Conservation (phyloP, 129 eudicot species). For the Glebionis coronaria region DNA sequence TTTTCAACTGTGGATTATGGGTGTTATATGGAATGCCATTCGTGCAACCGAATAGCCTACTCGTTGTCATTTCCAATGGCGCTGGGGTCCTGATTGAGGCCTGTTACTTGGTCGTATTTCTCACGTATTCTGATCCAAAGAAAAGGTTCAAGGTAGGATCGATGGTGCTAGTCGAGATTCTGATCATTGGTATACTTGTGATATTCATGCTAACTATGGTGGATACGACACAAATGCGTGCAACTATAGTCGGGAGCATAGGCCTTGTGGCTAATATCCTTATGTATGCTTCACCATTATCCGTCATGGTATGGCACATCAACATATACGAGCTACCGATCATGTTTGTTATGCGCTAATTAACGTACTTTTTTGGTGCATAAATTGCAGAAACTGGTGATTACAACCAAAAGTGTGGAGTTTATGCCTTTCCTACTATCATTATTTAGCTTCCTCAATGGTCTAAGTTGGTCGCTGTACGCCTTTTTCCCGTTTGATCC, state of each 20-base stretch:
- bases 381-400: constrained; percentile 70
- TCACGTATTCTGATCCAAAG: constrained; percentile 32
- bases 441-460: constrained; percentile 57
- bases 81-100: constrained; percentile 60
- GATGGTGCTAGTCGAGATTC: constrained; percentile 41
- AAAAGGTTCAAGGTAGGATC: constrained; percentile 38
- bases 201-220: constrained; percentile 44
- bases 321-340: too few relatives aligned
- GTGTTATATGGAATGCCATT: constrained; percentile 76
- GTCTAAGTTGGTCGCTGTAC: constrained; percentile 63
- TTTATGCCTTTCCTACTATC: constrained; percentile 86
- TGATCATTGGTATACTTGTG: constrained; percentile 35
- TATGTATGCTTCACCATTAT: constrained; percentile 86
- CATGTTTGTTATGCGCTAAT: neutral
- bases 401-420: constrained; percentile 76
- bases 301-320: constrained; percentile 58
- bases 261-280: constrained; percentile 48
- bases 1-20: constrained; percentile 80
- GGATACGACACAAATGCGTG: constrained; percentile 47
- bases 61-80: constrained; percentile 70
- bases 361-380: constrained; percentile 6
- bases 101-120: constrained; percentile 43
- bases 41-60: constrained; percentile 67
- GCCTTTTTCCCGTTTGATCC: constrained; percentile 67
- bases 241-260: constrained; percentile 62